Evolutionary conservation across 352 stramenopile genomes (phyloP), one percentile per base, ranked within the genome.

Genomic region (Globisporangium okanoganense): DNA sequence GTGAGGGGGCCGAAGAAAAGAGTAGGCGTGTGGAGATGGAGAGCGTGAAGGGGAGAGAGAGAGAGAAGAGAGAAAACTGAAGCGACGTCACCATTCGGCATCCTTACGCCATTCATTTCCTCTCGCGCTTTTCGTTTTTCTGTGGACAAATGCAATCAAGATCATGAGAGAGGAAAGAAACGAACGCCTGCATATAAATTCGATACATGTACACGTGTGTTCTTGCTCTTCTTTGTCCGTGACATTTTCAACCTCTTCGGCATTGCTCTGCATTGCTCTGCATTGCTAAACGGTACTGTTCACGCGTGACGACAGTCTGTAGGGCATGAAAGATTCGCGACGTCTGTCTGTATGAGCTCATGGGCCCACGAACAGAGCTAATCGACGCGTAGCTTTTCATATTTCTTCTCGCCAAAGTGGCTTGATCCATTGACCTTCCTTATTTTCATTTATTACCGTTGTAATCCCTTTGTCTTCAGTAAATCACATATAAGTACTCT

Each of bases 1-100:
- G 27, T 18, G 45, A 18, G 24, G n/a, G 49, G 7, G 24, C 13
- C 14, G 45, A 40, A 27, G 36, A 49, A 51, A 18, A 41, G 12
- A 41, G 22, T 10, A 36, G 40, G 35, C 61, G 53, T 51, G 12
- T 16, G 48, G 36, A 51, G 35, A 5, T 54, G 45, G 36, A 48
- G 31, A 13, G 14, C 16, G 31, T 55, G 27, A 24, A 35, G 14
- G 40, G 18, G 43, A 43, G 40, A 47, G 20, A 4, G 51, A 60
- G 24, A 25, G 36, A 45, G 49, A 54, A 41, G 29, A 25, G 29
- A 25, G 10, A 36, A 20, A 62, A 16, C 25, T 47, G 43, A 53
- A 53, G 47, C 47, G 16, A 20, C 47, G 25, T 36, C 47, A 38
- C 20, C 25, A 6, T 52, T 50, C 20, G 20, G 8, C 16, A n/a